These are phyloP conservation scores for Blastobotrys malaysiensis DNA, from an alignment of 1,139 yeast genomes.

Conservation along the genomic window DNA sequence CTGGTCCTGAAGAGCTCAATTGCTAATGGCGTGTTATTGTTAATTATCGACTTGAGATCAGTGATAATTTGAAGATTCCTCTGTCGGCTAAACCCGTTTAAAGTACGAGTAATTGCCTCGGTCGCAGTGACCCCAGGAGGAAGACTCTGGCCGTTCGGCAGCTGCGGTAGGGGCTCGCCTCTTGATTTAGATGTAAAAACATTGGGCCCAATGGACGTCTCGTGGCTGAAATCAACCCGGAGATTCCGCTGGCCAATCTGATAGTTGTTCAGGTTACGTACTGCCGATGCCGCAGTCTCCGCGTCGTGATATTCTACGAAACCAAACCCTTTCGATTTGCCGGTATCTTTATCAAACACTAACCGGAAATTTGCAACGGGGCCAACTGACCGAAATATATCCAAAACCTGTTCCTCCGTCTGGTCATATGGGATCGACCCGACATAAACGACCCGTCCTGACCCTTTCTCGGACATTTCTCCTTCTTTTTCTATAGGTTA, in stretches of 20 bases:
- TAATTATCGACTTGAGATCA: conserved; percentile 63
- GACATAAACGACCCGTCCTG: conserved; percentile 47
- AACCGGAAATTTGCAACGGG: conserved; percentile 75
- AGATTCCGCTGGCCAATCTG: conserved; percentile 66
- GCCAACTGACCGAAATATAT: conserved; percentile 75
- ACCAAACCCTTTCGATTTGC: conserved; percentile 88
- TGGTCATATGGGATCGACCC: conserved; percentile 70
- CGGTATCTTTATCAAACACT: conserved; percentile 82
- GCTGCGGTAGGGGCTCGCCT: conserved; percentile 21
- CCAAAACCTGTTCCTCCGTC: conserved; percentile 85
- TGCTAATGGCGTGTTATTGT: conserved; percentile 55
- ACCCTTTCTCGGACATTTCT: conserved; percentile 14
- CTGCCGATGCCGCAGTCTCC: conserved; percentile 89
- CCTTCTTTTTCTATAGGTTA: not conserved
- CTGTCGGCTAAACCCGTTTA: conserved; percentile 49
- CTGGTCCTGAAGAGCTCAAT: conserved; percentile 56
- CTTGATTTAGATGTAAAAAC: conserved; percentile 3
- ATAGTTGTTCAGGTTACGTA: conserved; percentile 77
- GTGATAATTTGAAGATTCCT: conserved; percentile 49
- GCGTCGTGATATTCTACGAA: conserved; percentile 67
- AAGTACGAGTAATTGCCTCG: conserved; percentile 53
- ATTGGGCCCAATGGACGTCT: conserved; percentile 15
- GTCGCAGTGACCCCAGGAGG: conserved; percentile 47
- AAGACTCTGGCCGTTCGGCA: conserved; percentile 36
- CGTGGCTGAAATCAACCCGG: conserved; percentile 62